phyloP scores from a whole-genome alignment of 2,329 filamentous ascomycete species.

The Dothidotthia symphoricarpi region DNA sequence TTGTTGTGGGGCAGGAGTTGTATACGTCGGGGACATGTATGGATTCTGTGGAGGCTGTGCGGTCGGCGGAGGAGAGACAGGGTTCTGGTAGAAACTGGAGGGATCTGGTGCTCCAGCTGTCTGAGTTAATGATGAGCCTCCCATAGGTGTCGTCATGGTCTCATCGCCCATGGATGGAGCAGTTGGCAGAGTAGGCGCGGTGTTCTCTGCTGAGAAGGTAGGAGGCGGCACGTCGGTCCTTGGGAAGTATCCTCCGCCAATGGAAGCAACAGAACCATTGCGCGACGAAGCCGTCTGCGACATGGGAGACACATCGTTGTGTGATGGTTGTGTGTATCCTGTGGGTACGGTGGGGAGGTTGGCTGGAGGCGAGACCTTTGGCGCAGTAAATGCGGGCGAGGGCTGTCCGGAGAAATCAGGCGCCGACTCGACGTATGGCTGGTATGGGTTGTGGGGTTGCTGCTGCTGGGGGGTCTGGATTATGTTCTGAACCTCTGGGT shows the following conservation, averaged over 20 bases:
- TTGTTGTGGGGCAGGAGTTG: slow-evolving; percentile 18
- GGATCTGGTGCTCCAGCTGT: slow-evolving; percentile 25
- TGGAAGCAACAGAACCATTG: slow-evolving; percentile 46
- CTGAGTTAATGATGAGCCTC: slow-evolving; percentile 19
- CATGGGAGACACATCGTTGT: slow-evolving; percentile 54
- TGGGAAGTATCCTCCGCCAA: slow-evolving; percentile 60
- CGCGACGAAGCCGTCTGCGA: slow-evolving; percentile 47
- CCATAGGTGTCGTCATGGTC: slow-evolving; percentile 24
- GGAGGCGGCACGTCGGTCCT: slow-evolving; percentile 48
- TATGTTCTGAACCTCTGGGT: slow-evolving; percentile 62
- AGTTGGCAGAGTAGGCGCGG: slow-evolving; percentile 38
- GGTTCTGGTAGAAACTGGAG: slow-evolving; percentile 34
- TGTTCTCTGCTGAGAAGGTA: slow-evolving; percentile 43
- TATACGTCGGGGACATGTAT: slow-evolving; percentile 22
- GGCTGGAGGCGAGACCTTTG: slow-evolving; percentile 48
- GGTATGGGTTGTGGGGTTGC: slow-evolving; percentile 23
- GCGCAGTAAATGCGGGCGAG: slow-evolving; percentile 41
- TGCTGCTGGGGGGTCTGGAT: slow-evolving; percentile 37
- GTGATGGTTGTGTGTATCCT: slow-evolving; percentile 39
- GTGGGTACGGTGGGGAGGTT: slow-evolving; percentile 31
- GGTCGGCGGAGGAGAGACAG: slow-evolving; percentile 41
- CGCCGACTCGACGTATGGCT: slow-evolving; percentile 60
- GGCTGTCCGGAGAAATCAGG: slow-evolving; percentile 56
- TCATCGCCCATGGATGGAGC: slow-evolving; percentile 35
- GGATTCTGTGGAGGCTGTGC: slow-evolving; percentile 21